Evolutionary conservation across 148 eudicot species (phyloP), one percentile per base, ranked within the genome.

Genomic region (Limonium bicolor): DNA sequence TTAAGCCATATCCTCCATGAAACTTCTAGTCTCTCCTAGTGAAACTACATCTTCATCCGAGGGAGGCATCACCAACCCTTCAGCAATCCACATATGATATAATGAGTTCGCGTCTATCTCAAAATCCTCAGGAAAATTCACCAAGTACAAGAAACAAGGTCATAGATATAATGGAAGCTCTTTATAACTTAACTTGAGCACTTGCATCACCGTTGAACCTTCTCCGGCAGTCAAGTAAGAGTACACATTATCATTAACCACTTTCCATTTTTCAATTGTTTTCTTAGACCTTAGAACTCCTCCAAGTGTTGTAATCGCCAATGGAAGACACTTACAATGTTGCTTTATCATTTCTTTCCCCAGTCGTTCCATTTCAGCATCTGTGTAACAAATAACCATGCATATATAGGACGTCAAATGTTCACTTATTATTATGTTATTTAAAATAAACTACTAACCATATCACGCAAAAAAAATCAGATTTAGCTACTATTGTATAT

Each of bases 271-370:
- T 0, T 4, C 0, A 14, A 5, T 20, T 3, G 20, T 35, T 27
- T 16, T 27, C 19, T 36, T 59, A 0, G 32, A 27, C 0, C 51
- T 44, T 12, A 59, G 7, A 21, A 51, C 27, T 0, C 49, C 51
- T 10, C 34, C 64, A 2, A 58, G 12, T 4, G 48, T 23, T 19
- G 32, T 26, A 18, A 49, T 28, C 5, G 41, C 40, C 7, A 48
- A 22, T 1, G 62, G 62, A 9, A 49, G 27, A 10, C 62, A 54
- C 8, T 40, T 26, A 1, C 62, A 58, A 36, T 36, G 20, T n/a
- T n/a, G n/a, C 20, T 4, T 36, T 36, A 36, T 2, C 40, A 36
- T 36, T 3, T 36, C 40, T 11, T 5, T 36, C 20, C 40, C 40
- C 40, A 36, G 7, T 15, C 18, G 6, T 11, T 36, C 41, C 3